Evolutionary conservation across 2,329 filamentous ascomycete genomes (phyloP).

Genomic region (Calonectria honghensis): DNA sequence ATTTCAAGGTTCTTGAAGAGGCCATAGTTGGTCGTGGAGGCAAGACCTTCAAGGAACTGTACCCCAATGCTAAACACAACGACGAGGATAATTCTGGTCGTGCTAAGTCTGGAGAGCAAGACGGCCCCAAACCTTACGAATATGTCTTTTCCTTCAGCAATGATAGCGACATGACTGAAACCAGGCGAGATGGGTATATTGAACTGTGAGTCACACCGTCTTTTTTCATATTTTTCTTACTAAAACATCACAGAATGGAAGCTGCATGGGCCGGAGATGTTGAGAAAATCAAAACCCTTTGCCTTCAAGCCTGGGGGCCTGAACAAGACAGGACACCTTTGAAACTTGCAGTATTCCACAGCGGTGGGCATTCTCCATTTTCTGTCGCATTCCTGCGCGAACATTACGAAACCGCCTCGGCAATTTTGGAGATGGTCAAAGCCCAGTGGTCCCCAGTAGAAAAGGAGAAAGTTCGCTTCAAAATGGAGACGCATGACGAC

Average conservation of each 20-base stretch:
- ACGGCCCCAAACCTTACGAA: slow-evolving; percentile 64
- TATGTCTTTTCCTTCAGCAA: slow-evolving; percentile 70
- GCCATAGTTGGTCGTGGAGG: slow-evolving; percentile 74
- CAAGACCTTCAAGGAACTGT: slow-evolving; percentile 79
- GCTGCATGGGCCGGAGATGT: slow-evolving; percentile 84
- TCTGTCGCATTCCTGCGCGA: slow-evolving; percentile 80
- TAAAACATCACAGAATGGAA: slow-evolving; percentile 73
- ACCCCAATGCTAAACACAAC: slow-evolving; percentile 70
- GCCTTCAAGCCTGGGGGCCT: slow-evolving; percentile 75
- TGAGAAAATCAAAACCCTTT: slow-evolving; percentile 78
- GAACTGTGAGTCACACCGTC: slow-evolving; percentile 70
- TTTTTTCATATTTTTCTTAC: not conserved
- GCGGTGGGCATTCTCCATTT: slow-evolving; percentile 74
- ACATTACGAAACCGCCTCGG: slow-evolving; percentile 77
- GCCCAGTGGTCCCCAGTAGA: slow-evolving; percentile 79
- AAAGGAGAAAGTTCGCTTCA: slow-evolving; percentile 70
- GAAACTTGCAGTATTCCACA: slow-evolving; percentile 76
- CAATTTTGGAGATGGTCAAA: slow-evolving; percentile 81
- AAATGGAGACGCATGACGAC: slow-evolving; percentile 61
- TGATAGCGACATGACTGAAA: slow-evolving; percentile 74
- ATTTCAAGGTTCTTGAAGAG: slow-evolving; percentile 55
- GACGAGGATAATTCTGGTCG: slow-evolving; percentile 29
- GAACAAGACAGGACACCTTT: slow-evolving; percentile 75
- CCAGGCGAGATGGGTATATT: slow-evolving; percentile 75
- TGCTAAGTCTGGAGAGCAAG: slow-evolving; percentile 37